Evolutionary conservation across 768 basidiomycete genomes (phyloP).

Genomic region (Mycena albidolilacea): DNA sequence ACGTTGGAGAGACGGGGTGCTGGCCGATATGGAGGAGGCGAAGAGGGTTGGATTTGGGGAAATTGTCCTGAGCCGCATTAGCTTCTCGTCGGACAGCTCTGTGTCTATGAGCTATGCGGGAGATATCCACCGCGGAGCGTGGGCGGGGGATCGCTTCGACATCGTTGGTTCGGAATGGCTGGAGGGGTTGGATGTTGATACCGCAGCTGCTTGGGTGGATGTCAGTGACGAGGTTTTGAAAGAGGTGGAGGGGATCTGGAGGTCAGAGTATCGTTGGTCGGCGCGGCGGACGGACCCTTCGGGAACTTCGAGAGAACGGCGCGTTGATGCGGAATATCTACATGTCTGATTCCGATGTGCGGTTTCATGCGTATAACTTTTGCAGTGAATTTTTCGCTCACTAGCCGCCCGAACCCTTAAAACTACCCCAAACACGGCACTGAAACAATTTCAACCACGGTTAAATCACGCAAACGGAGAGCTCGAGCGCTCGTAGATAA

Average conservation of each 20-base stretch:
- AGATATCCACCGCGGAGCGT: constrained; percentile 17
- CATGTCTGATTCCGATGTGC: no score
- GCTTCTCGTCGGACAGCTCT: constrained; percentile 19
- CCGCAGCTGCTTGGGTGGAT: constrained; percentile 20
- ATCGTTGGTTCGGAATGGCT: constrained; percentile 16
- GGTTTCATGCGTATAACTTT: no score
- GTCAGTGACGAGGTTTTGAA: constrained; percentile 31
- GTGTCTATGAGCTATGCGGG: background rate
- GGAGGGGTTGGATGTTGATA: background rate
- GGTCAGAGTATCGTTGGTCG: background rate
- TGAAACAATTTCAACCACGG: no score
- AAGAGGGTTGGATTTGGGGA: constrained; percentile 13
- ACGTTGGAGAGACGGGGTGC: background rate
- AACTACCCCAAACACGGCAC: no score
- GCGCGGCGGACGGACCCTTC: no score
- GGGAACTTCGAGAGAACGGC: no score
- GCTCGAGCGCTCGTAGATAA: no score
- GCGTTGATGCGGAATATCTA: no score
- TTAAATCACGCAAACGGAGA: no score
- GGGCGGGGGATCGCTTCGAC: constrained; percentile 35
- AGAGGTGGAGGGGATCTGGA: constrained; percentile 30
- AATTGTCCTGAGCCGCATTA: constrained; percentile 24
- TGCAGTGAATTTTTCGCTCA: no score
- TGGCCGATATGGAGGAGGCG: background rate
- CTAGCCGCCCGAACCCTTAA: no score